These are phyloP conservation scores for Pelargonium myrrhifolium DNA, from an alignment of 441 rosid species.

Conservation along the genomic window DNA sequence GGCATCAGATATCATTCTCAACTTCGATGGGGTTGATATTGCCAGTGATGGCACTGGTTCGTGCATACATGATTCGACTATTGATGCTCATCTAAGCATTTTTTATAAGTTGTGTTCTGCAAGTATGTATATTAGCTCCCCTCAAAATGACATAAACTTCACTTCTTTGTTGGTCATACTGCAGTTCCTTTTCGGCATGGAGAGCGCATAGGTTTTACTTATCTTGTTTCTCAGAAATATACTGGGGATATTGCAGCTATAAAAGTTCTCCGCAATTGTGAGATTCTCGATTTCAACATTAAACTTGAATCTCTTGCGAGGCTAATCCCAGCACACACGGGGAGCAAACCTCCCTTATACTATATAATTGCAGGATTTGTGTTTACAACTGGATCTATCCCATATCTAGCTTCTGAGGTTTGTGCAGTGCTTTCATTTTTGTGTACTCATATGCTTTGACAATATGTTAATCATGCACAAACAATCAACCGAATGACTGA, in stretches of 20 bases:
- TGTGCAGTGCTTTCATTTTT: too few species aligned
- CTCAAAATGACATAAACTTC: too few species aligned
- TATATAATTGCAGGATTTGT: slow-evolving; percentile 89
- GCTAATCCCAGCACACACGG: slow-evolving; percentile 73
- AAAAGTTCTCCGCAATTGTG: slow-evolving; percentile 63
- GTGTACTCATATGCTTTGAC: too few species aligned
- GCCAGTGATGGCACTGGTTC: slow-evolving; percentile 63
- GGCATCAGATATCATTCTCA: slow-evolving; percentile 75
- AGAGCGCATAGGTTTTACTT: slow-evolving; percentile 89
- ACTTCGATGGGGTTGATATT: slow-evolving; percentile 75
- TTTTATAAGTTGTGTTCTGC: too few species aligned
- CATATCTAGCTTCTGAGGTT: too few species aligned
- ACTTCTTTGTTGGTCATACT: slow-evolving; percentile 15
- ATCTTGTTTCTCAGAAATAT: slow-evolving; percentile 85
- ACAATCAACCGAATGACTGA: too few species aligned
- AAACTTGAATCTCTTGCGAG: slow-evolving; percentile 71
- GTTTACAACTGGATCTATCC: slow-evolving; percentile 78
- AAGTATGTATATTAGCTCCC: too few species aligned
- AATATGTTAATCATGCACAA: too few species aligned
- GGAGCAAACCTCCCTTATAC: slow-evolving; percentile 76
- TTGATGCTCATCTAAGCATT: too few species aligned
- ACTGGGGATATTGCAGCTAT: slow-evolving; percentile 68
- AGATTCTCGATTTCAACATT: slow-evolving; percentile 48
- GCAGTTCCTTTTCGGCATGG: slow-evolving; percentile 88
- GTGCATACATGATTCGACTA: too few species aligned